These are phyloP conservation scores for Globisporangium paddicum DNA, from an alignment of 352 stramenopile genomes.

Conservation along the genomic window DNA sequence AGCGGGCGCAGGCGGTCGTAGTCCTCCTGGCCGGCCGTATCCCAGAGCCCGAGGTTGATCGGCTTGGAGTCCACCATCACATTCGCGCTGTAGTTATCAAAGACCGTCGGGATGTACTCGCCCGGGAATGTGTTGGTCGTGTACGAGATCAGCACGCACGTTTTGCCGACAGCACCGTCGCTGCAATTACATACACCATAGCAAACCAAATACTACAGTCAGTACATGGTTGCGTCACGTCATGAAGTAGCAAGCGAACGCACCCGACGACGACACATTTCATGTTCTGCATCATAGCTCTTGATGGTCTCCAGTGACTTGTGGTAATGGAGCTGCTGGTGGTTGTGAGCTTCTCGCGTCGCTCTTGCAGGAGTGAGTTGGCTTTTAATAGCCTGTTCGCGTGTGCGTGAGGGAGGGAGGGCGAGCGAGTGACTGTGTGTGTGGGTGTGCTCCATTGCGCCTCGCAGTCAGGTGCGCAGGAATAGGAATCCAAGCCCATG, in stretches of 20 bases:
- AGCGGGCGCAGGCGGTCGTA: constrained; percentile 95
- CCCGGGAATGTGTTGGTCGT: constrained; percentile 96
- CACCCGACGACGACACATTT: constrained; percentile 92
- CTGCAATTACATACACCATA: constrained; percentile 24
- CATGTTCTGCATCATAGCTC: constrained; percentile 94
- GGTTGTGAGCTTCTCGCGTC: background rate
- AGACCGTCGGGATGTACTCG: constrained; percentile 96
- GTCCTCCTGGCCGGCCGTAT: constrained; percentile 96
- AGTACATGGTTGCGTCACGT: too few species aligned
- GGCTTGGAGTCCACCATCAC: constrained; percentile 93
- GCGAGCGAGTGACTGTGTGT: background rate
- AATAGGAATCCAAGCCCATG: background rate
- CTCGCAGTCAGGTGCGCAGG: background rate
- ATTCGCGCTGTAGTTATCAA: constrained; percentile 93
- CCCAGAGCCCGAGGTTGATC: constrained; percentile 96
- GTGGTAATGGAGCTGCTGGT: background rate
- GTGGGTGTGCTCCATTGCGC: background rate
- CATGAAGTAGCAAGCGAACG: too few species aligned
- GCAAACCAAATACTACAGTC: background rate
- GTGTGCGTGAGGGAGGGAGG: background rate
- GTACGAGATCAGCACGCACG: constrained; percentile 96
- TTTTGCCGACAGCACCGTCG: constrained; percentile 96
- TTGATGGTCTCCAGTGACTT: background rate
- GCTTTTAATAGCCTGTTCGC: constrained; percentile 7
- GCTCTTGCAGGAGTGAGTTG: background rate